Evolutionary conservation across 305 asterid species (phyloP).

Genomic region (Solanum hybrid): DNA sequence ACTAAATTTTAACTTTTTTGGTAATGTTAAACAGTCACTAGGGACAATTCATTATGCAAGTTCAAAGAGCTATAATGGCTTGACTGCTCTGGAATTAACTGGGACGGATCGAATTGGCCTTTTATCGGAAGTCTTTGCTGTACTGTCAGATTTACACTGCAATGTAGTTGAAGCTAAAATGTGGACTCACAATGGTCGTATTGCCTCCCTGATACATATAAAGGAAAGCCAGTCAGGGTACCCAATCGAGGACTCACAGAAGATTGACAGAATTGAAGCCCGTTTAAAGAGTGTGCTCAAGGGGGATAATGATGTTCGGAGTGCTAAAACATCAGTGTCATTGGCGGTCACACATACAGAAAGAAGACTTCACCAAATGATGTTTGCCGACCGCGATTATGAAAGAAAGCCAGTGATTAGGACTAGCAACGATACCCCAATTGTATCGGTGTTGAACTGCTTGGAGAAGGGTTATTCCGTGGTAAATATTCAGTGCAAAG

Average conservation of each 20-base stretch:
- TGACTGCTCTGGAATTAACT: constrained; percentile 69
- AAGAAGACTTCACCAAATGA: constrained; percentile 96
- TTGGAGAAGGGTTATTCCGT: constrained; percentile 67
- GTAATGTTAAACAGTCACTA: constrained; percentile 45
- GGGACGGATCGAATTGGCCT: constrained; percentile 89
- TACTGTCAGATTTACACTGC: constrained; percentile 52
- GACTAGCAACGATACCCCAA: constrained; percentile 8
- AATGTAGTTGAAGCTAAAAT: constrained; percentile 73
- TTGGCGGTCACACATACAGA: constrained; percentile 67
- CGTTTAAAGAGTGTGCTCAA: constrained; percentile 69
- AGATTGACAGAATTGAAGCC: constrained; percentile 41
- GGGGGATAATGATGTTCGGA: constrained; percentile 71
- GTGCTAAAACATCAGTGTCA: constrained; percentile 63
- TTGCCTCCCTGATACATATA: constrained; percentile 57
- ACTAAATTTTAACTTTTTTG: neutral
- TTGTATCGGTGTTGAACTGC: constrained; percentile 47
- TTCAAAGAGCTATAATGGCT: constrained; percentile 48
- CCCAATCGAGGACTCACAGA: constrained; percentile 51
- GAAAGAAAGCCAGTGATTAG: constrained; percentile 37
- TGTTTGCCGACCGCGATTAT: constrained; percentile 87
- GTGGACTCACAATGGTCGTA: constrained; percentile 91
- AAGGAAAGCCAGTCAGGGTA: constrained; percentile 57
- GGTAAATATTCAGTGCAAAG: constrained; percentile 52
- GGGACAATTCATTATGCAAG: constrained; percentile 57
- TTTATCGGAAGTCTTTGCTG: constrained; percentile 79